Evolutionary conservation across 208 protist genomes (phyloP).

Genomic region (Leishmania tarentolae): DNA sequence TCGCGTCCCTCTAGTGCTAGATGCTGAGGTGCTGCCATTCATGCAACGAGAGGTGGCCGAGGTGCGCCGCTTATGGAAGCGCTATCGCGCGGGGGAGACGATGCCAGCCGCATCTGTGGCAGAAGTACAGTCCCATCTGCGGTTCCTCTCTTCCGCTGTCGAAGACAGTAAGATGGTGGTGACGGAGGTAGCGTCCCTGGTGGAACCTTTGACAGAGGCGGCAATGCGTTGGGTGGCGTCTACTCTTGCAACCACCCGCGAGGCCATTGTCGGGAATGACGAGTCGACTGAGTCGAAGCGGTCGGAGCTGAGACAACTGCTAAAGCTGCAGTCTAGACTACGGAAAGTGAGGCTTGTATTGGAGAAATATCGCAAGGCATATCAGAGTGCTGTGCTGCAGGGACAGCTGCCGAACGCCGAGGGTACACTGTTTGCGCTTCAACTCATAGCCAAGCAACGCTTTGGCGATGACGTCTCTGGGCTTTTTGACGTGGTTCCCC

Average conservation of each 20-base stretch:
- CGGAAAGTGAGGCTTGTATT: conserved; percentile 17
- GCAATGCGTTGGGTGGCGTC: conserved; percentile 7
- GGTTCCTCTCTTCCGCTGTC: neutral
- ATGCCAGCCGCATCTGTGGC: neutral
- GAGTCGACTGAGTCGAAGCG: conserved; percentile 61
- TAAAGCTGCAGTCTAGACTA: conserved; percentile 36
- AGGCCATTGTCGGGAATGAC: conserved; percentile 54
- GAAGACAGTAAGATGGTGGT: neutral
- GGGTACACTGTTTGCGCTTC: conserved; percentile 38
- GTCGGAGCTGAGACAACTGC: conserved; percentile 50
- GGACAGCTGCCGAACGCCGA: conserved; percentile 29
- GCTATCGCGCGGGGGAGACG: neutral
- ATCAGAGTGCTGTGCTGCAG: conserved; percentile 10
- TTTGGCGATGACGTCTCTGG: conserved; percentile 32
- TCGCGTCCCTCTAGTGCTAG: conserved; percentile 18
- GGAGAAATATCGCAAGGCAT: conserved; percentile 13
- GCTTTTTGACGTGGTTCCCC: conserved; percentile 20
- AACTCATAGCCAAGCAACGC: conserved; percentile 52
- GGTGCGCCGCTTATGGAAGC: conserved; percentile 12
- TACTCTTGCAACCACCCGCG: conserved; percentile 15
- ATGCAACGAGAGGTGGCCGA: conserved; percentile 17
- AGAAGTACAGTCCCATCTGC: conserved; percentile 13
- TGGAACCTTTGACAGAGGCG: conserved; percentile 30
- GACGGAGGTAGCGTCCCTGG: conserved; percentile 10
- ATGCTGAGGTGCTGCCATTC: conserved; percentile 16